Evolutionary conservation across 2,329 filamentous ascomycete species (phyloP), one percentile per base, ranked within the genome.

Genomic region (Penicillium frequentans): DNA sequence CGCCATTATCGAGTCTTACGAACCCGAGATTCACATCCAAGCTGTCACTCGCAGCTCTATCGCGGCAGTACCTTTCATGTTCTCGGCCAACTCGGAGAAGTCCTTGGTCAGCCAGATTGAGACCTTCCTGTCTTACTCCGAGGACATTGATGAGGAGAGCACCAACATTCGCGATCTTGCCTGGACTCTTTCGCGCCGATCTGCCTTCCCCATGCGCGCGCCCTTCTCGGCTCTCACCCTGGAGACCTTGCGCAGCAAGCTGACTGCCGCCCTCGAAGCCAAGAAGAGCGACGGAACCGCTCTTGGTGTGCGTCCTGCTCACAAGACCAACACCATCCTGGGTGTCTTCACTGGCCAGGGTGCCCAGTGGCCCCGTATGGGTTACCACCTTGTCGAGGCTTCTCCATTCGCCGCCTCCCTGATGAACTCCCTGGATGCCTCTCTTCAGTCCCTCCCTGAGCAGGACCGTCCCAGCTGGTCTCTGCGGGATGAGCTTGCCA

Each of bases 271-370:
- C 7, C n/a, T 52, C 13, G 37, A 52, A 6, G 26, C 26, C n/a
- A 44, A 44, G n/a, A 39, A 33, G 37, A 33, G 5, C 19, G 49
- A 52, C 14, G 39, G 49, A 11, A 50, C 48, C 26, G 37, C 33
- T 29, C n/a, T 52, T 44, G 49, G 37, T 24, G 39, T 47, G 6
- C 37, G 43, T 35, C 33, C 42, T 13, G 23, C 43, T 23, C 39
- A 33, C 6, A 29, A 48, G 45, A 16, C 48, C n/a, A 35, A 46
- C 21, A 54, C 45, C 7, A 59, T 66, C n/a, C 46, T 64, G 6
- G 61, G 58, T 19, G 56, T 72, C 16, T 73, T 73, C 58, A 71
- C 70, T 6, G 71, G 71, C 5, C 70, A 73, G 54, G 71, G 52
- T 33, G 64, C 64, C 9, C 64, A 70, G 48, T 71, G 59, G 61